Conservation (phyloP, 306 rosid species). For the Abrus pulchellus region DNA sequence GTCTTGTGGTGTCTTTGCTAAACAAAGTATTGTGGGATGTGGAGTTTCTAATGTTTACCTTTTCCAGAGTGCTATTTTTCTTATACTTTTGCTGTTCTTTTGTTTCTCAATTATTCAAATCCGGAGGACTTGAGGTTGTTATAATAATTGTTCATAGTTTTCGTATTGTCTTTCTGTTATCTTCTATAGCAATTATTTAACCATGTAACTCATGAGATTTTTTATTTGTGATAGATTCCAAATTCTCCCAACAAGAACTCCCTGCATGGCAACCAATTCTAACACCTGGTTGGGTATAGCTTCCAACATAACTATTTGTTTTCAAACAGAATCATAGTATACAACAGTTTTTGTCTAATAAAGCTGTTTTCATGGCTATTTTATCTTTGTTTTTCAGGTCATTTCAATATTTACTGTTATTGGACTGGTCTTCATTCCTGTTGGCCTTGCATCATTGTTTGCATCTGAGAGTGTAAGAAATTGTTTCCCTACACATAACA, state of each 20-base stretch:
- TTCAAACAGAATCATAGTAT: constrained; percentile 11
- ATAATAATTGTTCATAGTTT: background rate
- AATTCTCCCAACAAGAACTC: constrained; percentile 92
- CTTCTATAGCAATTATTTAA: constrained; percentile 17
- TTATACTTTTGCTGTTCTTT: background rate
- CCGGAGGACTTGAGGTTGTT: background rate
- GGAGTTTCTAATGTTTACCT: background rate
- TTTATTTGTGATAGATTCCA: constrained; percentile 70
- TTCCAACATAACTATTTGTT: constrained; percentile 7
- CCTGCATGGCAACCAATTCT: constrained; percentile 94
- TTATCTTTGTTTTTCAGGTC: constrained; percentile 60
- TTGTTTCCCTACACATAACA: constrained; percentile 17
- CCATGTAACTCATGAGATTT: constrained; percentile 16
- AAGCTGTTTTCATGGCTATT: background rate
- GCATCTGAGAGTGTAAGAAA: constrained; percentile 75
- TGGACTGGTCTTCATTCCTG: constrained; percentile 75
- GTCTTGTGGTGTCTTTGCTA: background rate
- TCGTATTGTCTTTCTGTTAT: background rate
- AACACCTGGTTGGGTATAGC: constrained; percentile 84
- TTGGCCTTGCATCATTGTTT: constrained; percentile 75
- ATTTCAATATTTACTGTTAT: constrained; percentile 64
- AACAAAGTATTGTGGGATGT: background rate
- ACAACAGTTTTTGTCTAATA: constrained; percentile 14
- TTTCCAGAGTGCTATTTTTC: constrained; percentile 10
- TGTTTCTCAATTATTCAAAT: background rate